Conservation (phyloP, 2,329 filamentous ascomycete species). For the Neodidymelliopsis sp. region DNA sequence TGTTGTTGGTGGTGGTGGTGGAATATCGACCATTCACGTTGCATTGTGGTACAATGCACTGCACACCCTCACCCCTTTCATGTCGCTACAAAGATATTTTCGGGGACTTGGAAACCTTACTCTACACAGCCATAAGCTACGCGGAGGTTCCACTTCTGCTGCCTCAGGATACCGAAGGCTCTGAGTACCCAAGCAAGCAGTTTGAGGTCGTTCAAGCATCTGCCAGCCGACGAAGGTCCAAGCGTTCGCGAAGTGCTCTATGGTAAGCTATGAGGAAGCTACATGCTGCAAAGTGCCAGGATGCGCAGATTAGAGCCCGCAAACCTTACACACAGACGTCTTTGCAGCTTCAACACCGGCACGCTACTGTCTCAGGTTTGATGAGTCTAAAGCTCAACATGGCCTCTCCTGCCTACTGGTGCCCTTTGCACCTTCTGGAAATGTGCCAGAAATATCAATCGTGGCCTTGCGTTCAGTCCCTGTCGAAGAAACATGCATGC, state of each 20-base stretch:
- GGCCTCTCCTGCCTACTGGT: slow-evolving; percentile 4
- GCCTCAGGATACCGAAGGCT: too few relatives aligned
- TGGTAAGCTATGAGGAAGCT: slow-evolving; percentile 5
- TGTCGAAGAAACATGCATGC: slow-evolving; percentile 1
- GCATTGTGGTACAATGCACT: slow-evolving; percentile 1
- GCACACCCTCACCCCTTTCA: slow-evolving; percentile 10
- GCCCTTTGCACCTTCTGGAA: slow-evolving; percentile 26
- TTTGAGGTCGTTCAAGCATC: slow-evolving; percentile 5
- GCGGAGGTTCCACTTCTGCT: slow-evolving; percentile 12
- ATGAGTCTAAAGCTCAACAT: slow-evolving; percentile 11
- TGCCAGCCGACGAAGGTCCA: background rate
- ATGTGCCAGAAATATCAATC: slow-evolving; percentile 24
- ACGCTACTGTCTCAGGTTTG: slow-evolving; percentile 36
- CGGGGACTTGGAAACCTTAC: slow-evolving; percentile 1
- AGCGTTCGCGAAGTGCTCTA: background rate
- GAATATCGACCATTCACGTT: slow-evolving; percentile 9
- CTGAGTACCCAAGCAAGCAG: slow-evolving; percentile 7
- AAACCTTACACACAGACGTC: slow-evolving; percentile 11
- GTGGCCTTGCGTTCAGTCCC: slow-evolving; percentile 9
- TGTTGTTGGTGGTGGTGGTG: too few relatives aligned
- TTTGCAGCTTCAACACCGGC: slow-evolving; percentile 10
- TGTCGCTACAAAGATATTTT: slow-evolving; percentile 9
- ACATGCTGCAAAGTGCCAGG: slow-evolving; percentile 5
- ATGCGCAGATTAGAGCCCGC: slow-evolving; percentile 24
- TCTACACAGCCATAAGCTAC: slow-evolving; percentile 15